Percentiles rank a stretch among this genome's conserved stretches.
Evolutionary conservation across 2,329 filamentous ascomycete genomes (phyloP).

Genomic region (Trichophyton rubrum): DNA sequence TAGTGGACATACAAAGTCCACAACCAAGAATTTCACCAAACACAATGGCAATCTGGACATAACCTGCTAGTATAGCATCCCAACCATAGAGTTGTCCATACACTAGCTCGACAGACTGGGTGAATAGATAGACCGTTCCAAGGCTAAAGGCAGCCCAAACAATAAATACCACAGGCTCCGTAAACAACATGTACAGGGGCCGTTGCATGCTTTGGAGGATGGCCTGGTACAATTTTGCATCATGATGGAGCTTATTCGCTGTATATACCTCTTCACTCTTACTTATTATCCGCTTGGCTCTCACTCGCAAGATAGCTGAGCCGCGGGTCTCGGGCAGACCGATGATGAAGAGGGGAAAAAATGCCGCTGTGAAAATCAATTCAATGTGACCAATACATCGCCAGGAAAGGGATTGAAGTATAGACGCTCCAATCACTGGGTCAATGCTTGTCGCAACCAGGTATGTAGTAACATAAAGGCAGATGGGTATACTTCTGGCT

Average conservation of each 20-base stretch:
- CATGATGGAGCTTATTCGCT: background rate
- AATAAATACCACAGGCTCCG: background rate
- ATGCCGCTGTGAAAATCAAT: slow-evolving; percentile 20
- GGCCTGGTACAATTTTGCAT: background rate
- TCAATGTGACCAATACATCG: slow-evolving; percentile 68
- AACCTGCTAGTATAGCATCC: background rate
- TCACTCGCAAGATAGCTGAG: background rate
- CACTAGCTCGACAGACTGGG: background rate
- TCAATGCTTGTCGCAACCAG: slow-evolving; percentile 49
- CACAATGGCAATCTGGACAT: slow-evolving; percentile 16
- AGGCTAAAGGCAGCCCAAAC: background rate
- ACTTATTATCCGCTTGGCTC: background rate
- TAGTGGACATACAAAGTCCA: slow-evolving; percentile 47
- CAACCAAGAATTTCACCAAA: slow-evolving; percentile 51
- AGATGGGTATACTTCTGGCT: slow-evolving; percentile 62
- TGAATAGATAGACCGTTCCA: background rate
- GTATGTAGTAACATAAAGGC: slow-evolving; percentile 50
- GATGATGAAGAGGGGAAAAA: background rate
- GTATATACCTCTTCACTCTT: background rate
- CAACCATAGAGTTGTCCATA: background rate
- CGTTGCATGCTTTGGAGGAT: background rate
- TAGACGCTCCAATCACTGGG: slow-evolving; percentile 42
- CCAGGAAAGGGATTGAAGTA: background rate
- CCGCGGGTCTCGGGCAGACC: background rate
- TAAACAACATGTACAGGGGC: background rate